These are phyloP conservation scores for Stentor coeruleus DNA, from an alignment of 73 alveolate genomes.

Conservation along the genomic window DNA sequence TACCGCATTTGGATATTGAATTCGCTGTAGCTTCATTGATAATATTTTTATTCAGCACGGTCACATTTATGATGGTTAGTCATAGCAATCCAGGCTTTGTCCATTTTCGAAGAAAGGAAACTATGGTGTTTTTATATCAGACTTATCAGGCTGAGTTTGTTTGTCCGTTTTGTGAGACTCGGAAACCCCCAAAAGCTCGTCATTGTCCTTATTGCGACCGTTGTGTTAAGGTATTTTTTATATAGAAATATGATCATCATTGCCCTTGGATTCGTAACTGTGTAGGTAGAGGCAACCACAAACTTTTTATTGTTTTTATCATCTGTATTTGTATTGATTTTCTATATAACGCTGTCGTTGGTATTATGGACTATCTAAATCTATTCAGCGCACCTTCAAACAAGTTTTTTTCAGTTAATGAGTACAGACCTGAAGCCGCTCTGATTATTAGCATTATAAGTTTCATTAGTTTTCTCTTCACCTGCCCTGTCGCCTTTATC, in stretches of 20 bases:
- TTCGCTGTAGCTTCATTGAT: neutral
- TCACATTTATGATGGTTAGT: neutral
- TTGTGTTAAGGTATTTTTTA: conserved; percentile 27
- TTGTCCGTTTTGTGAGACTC: conserved; percentile 31
- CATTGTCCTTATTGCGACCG: conserved; percentile 36
- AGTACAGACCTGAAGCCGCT: neutral
- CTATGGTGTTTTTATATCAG: conserved; percentile 13
- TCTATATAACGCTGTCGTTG: neutral
- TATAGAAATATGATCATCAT: conserved; percentile 33
- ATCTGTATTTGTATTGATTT: neutral
- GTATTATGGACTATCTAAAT: neutral
- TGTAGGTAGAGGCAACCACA: conserved; percentile 29
- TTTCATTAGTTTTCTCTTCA: neutral
- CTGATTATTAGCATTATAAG: neutral
- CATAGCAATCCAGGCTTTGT: conserved; percentile 34
- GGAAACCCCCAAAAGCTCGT: neutral
- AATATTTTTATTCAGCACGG: neutral
- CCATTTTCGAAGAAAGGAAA: neutral
- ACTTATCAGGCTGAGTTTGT: conserved; percentile 19
- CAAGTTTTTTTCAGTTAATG: neutral
- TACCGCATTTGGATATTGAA: neutral
- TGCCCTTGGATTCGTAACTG: conserved; percentile 41
- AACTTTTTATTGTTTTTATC: neutral
- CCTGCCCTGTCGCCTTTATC: neutral
- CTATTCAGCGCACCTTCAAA: too few relatives aligned